phyloP scores from a whole-genome alignment of 306 rosid genomes.

The Coriaria nepalensis region DNA sequence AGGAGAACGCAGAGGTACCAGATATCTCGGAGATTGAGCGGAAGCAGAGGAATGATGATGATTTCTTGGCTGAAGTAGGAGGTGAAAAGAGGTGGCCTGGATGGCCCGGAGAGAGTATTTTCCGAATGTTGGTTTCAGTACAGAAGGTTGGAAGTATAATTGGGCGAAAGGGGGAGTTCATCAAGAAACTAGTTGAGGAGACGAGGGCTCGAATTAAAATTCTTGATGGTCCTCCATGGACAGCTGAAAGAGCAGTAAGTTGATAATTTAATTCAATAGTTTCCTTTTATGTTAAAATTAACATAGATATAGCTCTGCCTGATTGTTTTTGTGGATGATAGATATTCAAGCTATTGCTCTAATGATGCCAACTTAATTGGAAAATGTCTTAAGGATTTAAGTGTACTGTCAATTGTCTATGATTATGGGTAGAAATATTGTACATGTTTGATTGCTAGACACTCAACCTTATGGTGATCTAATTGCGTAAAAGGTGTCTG shows the following conservation, averaged over 20 bases:
- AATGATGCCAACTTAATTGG: no score
- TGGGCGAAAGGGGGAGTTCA: conserved; percentile 95
- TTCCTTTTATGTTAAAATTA: no score
- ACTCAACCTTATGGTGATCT: no score
- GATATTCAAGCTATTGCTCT: no score
- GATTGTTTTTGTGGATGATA: no score
- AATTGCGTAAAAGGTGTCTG: no score
- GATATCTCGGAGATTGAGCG: conserved; percentile 23
- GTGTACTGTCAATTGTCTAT: no score
- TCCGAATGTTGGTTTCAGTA: conserved; percentile 89
- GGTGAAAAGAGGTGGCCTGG: conserved; percentile 99
- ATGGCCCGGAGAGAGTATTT: conserved; percentile 98
- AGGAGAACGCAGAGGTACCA: conserved; percentile 19
- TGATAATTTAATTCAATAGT: neutral
- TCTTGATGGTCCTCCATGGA: conserved; percentile 97
- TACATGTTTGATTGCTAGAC: no score
- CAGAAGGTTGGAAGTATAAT: conserved; percentile 96
- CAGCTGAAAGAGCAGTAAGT: conserved; percentile 97
- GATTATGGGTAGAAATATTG: no score
- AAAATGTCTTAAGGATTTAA: no score
- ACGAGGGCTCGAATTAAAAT: conserved; percentile 88
- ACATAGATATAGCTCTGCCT: no score
- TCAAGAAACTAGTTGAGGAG: conserved; percentile 84
- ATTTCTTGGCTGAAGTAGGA: conserved; percentile 20
- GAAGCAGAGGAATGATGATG: conserved; percentile 31